A percentile compares a stretch with the other conserved stretches of the same genome.
These are phyloP conservation scores for Rhypophila decipiens DNA, from an alignment of 495 filamentous ascomycete species.

Conservation along the genomic window DNA sequence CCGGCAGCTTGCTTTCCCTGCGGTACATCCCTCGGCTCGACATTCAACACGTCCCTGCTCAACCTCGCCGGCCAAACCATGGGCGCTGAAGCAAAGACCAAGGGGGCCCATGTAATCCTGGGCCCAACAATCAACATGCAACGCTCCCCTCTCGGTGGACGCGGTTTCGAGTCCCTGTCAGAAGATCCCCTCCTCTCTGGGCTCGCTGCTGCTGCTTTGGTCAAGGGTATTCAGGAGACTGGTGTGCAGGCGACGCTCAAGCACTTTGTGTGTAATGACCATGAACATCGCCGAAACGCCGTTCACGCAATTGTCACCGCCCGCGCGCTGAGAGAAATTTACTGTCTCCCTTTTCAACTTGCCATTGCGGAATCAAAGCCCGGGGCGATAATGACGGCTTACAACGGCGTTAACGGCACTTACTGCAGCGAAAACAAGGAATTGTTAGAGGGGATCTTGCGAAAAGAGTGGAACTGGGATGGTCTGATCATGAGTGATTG, in stretches of 20 bases:
- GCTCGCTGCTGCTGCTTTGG: constrained; percentile 56
- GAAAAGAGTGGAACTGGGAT: constrained; percentile 66
- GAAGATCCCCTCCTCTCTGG: constrained; percentile 73
- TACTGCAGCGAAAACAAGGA: constrained; percentile 62
- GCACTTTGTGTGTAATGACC: constrained; percentile 80
- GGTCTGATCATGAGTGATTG: constrained; percentile 68
- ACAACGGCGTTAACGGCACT: constrained; percentile 67
- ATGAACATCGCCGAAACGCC: constrained; percentile 65
- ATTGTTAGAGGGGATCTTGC: constrained; percentile 57
- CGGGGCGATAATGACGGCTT: constrained; percentile 67
- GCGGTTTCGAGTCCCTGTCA: constrained; percentile 69
- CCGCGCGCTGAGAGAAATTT: constrained; percentile 70
- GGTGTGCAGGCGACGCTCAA: constrained; percentile 69
- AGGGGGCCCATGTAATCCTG: constrained; percentile 63
- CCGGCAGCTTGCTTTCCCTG: constrained; percentile 65
- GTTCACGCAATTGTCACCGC: constrained; percentile 62
- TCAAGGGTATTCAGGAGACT: constrained; percentile 63
- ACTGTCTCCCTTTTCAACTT: constrained; percentile 67
- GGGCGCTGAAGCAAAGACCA: constrained; percentile 62
- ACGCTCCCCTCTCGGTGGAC: constrained; percentile 66
- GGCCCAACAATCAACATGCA: constrained; percentile 77
- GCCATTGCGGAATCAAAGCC: constrained; percentile 59
- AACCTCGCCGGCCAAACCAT: constrained; percentile 54
- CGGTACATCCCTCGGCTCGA: constrained; percentile 62
- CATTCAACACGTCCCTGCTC: constrained; percentile 61